Conservation (phyloP, 2,329 filamentous ascomycete species). For the Epichloe gansuensis region DNA sequence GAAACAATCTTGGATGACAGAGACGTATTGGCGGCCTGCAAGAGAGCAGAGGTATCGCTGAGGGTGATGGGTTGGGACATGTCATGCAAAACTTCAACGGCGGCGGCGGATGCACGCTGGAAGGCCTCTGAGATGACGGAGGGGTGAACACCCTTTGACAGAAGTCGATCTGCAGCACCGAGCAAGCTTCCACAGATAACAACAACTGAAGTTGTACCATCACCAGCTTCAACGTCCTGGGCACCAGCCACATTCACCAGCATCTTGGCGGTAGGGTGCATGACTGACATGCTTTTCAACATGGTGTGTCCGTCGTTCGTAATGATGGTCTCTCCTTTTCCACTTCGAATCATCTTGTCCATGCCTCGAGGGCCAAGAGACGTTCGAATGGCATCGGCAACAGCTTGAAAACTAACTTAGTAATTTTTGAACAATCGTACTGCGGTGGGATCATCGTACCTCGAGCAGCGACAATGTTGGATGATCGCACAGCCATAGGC, state of each 20-base stretch:
- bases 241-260: conserved; percentile 92
- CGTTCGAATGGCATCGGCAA: conserved; percentile 94
- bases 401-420: conserved; percentile 43
- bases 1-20: conserved; percentile 98
- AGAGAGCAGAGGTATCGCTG: conserved; percentile 74
- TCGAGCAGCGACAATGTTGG: conserved; percentile 95
- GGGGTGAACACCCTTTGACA: conserved; percentile 90
- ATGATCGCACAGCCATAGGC: conserved; percentile 89
- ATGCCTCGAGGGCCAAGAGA: conserved; percentile 93
- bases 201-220: conserved; percentile 95
- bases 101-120: conserved; percentile 81
- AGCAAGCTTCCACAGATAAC: conserved; percentile 94
- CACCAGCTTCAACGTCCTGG: conserved; percentile 95
- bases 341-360: conserved; percentile 99
- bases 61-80: conserved; percentile 94
- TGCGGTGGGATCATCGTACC: conserved; percentile 40
- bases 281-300: conserved; percentile 96
- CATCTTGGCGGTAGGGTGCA: conserved; percentile 99
- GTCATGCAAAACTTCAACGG: conserved; percentile 80
- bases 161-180: conserved; percentile 80
- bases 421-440: background rate
- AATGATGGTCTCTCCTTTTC: conserved; percentile 95
- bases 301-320: conserved; percentile 99
- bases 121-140: conserved; percentile 97
- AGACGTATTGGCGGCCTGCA: conserved; percentile 94